Percentiles rank a stretch among this genome's conserved stretches.
Conservation (phyloP, 495 filamentous ascomycete species). For the Hypoxylon fuscum region DNA sequence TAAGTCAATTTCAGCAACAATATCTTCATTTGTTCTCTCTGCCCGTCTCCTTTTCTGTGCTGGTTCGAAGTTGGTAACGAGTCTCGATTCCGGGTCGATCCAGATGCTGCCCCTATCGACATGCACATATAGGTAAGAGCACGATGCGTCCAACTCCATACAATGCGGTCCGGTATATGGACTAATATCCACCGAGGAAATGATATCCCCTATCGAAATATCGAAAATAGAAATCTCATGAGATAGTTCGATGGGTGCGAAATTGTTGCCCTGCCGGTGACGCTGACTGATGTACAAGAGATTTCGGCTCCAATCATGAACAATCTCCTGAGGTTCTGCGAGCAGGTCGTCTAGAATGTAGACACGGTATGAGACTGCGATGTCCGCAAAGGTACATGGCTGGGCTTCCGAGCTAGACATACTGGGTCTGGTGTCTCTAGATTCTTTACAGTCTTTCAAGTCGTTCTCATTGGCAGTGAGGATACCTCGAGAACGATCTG, state of each 20-base stretch:
- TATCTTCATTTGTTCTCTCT: constrained; percentile 31
- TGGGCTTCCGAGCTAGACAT: constrained; percentile 25
- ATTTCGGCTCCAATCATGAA: constrained; percentile 37
- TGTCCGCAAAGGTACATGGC: constrained; percentile 32
- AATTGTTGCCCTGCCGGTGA: constrained; percentile 33
- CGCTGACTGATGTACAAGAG: constrained; percentile 39
- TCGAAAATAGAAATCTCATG: constrained; percentile 36
- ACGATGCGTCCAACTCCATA: constrained; percentile 31
- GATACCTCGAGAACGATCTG: constrained; percentile 5
- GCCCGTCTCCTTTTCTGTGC: constrained; percentile 18
- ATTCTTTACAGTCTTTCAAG: not conserved
- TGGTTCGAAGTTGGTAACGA: constrained; percentile 34
- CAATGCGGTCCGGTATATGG: constrained; percentile 38
- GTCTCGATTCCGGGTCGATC: constrained; percentile 33
- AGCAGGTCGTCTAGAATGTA: constrained; percentile 43
- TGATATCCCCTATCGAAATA: constrained; percentile 25
- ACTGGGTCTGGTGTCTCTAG: constrained; percentile 5
- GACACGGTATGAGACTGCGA: constrained; percentile 36
- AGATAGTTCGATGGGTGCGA: constrained; percentile 36
- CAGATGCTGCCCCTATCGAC: constrained; percentile 36
- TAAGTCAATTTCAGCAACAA: constrained; percentile 38
- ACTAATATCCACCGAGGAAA: constrained; percentile 31
- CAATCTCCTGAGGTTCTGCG: constrained; percentile 40
- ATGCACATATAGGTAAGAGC: constrained; percentile 36
- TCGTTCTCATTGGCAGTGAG: constrained; percentile 6